Evolutionary conservation across 495 filamentous ascomycete genomes (phyloP).

Genomic region (Aspergillus incahuasiensis): DNA sequence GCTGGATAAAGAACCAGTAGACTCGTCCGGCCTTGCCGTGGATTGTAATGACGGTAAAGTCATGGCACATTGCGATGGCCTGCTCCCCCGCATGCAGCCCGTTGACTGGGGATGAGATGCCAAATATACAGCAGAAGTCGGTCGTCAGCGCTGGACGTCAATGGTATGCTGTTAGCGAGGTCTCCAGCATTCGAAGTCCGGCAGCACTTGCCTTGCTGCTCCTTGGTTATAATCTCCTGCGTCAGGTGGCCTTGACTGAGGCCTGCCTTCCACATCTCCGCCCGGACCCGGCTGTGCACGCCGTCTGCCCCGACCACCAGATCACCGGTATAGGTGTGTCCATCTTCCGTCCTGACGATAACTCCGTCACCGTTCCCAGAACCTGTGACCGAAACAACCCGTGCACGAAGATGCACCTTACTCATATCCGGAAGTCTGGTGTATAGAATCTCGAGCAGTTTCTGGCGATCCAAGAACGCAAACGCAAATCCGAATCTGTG

Average conservation of each 20-base stretch:
- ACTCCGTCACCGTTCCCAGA: neutral
- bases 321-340: conserved; percentile 24
- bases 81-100: neutral
- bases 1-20: conserved; percentile 34
- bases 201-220: no score
- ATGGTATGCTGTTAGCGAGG: no score
- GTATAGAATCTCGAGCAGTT: conserved; percentile 6
- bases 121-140: conserved; percentile 5
- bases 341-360: neutral
- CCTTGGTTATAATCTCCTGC: no score
- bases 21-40: conserved; percentile 16
- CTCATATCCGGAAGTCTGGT: neutral
- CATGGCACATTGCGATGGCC: neutral
- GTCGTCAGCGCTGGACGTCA: no score
- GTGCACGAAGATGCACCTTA: neutral
- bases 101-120: neutral
- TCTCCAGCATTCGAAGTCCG: no score
- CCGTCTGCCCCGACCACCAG: conserved; percentile 48
- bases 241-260: conserved; percentile 17
- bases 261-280: conserved; percentile 29
- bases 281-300: conserved; percentile 37
- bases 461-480: neutral
- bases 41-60: conserved; percentile 2
- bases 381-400: neutral
- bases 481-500: conserved; percentile 4